phyloP scores from a whole-genome alignment of 1,284 basidiomycete species.

The Rhodotorula sp. region DNA sequence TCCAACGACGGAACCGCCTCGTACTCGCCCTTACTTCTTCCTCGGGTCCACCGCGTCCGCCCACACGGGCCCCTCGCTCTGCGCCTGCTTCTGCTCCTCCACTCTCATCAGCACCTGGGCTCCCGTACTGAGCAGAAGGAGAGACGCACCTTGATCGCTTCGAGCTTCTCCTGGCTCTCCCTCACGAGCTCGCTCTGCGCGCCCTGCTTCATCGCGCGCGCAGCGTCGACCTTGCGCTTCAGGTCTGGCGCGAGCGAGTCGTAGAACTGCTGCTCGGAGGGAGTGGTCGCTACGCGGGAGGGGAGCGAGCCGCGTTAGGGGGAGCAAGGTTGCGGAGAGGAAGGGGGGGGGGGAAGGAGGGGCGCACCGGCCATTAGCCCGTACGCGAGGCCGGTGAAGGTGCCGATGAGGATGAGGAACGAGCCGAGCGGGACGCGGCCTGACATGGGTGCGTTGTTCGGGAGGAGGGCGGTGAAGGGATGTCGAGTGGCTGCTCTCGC shows the following conservation, averaged over 20 bases:
- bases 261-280: slow-evolving; percentile 40
- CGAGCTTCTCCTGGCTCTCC: slow-evolving; percentile 5
- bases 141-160: slow-evolving; percentile 22
- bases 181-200: slow-evolving; percentile 10
- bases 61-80: slow-evolving; percentile 25
- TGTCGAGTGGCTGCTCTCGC: background rate
- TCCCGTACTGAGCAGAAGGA: too few relatives aligned
- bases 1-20: too few relatives aligned
- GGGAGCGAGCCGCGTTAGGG: background rate
- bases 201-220: slow-evolving; percentile 6
- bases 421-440: slow-evolving; percentile 40
- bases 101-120: too few relatives aligned
- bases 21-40: background rate
- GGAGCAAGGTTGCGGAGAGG: background rate
- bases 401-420: slow-evolving; percentile 28
- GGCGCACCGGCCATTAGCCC: slow-evolving; percentile 36
- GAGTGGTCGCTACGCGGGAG: slow-evolving; percentile 33
- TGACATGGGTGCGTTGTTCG: slow-evolving; percentile 9
- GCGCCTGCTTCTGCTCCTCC: slow-evolving; percentile 7
- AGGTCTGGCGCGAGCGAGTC: slow-evolving; percentile 37
- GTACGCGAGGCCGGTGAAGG: slow-evolving; percentile 33
- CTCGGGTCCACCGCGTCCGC: background rate
- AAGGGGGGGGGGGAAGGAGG: background rate
- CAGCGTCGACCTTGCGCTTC: slow-evolving; percentile 39
- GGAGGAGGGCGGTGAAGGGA: background rate